These are phyloP conservation scores for Penicillium turbatum DNA, from an alignment of 495 filamentous ascomycete genomes.

Conservation along the genomic window DNA sequence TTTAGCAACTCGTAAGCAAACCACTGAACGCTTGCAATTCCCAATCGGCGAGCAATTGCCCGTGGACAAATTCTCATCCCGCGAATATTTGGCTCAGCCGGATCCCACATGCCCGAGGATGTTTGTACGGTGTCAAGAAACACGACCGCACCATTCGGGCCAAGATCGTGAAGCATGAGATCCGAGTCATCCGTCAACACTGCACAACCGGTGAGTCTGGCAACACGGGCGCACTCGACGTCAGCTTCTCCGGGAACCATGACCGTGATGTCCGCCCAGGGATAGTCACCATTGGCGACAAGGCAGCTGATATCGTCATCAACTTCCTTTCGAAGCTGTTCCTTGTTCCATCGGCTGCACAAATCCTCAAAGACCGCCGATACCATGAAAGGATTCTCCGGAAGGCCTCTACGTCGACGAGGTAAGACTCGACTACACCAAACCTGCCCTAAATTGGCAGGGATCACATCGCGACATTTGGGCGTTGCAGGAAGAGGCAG, in stretches of 20 bases:
- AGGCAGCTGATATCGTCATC: constrained; percentile 2
- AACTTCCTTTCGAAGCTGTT: constrained; percentile 18
- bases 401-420: constrained; percentile 34
- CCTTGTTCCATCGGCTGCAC: constrained; percentile 30
- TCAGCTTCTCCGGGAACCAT: constrained; percentile 72
- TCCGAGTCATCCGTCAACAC: constrained; percentile 72
- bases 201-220: constrained; percentile 45
- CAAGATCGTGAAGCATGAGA: constrained; percentile 64
- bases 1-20: constrained; percentile 36
- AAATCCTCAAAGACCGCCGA: constrained; percentile 64
- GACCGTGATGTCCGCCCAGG: constrained; percentile 47
- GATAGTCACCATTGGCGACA: constrained; percentile 17
- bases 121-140: constrained; percentile 52
- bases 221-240: constrained; percentile 55
- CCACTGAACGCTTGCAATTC: constrained; percentile 26
- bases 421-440: constrained; percentile 25
- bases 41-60: constrained; percentile 37
- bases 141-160: constrained; percentile 50
- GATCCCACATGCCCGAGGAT: constrained; percentile 13
- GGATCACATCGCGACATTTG: constrained; percentile 5
- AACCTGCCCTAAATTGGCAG: constrained; percentile 18
- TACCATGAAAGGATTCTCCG: constrained; percentile 61
- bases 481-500: neutral
- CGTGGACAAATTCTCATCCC: constrained; percentile 35
- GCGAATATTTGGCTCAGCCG: constrained; percentile 22